phyloP scores from a whole-genome alignment of 148 eudicot species.

The Chenopodium berlandieri region DNA sequence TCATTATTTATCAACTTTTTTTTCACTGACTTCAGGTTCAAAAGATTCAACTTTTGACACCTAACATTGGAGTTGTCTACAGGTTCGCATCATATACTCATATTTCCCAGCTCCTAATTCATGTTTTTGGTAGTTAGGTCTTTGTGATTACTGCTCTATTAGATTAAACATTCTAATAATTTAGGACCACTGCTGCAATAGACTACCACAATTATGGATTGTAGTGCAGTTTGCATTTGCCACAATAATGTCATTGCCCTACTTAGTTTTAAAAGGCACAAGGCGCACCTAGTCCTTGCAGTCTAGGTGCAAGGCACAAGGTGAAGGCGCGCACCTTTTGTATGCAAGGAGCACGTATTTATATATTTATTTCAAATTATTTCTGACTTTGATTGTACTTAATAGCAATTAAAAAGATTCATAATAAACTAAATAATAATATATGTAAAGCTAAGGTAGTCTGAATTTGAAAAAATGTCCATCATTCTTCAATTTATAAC shows the following conservation, averaged over 20 bases:
- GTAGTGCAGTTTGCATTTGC: neutral
- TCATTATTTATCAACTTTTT: neutral
- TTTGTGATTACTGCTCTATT: neutral
- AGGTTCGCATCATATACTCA: conserved; percentile 46
- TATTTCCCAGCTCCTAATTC: neutral
- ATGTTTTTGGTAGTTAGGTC: neutral
- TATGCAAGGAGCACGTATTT: too few relatives aligned
- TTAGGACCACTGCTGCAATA: neutral
- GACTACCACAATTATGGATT: neutral
- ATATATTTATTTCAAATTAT: too few relatives aligned
- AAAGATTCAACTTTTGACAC: conserved; percentile 92
- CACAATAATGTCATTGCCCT: neutral
- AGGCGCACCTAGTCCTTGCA: too few relatives aligned
- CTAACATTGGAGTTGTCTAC: conserved; percentile 97
- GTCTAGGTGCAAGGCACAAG: too few relatives aligned
- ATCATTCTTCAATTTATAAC: too few relatives aligned
- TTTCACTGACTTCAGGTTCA: conserved; percentile 59
- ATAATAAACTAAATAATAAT: too few relatives aligned
- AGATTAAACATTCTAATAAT: neutral
- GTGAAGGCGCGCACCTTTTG: too few relatives aligned
- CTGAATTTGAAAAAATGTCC: too few relatives aligned
- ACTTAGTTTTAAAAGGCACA: too few relatives aligned
- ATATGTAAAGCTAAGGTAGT: too few relatives aligned
- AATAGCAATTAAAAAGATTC: too few relatives aligned
- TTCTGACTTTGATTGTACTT: too few relatives aligned